Base-by-base conservation (phyloP, 2,329 filamentous ascomycete species). In the Diaporthe capsici region DNA sequence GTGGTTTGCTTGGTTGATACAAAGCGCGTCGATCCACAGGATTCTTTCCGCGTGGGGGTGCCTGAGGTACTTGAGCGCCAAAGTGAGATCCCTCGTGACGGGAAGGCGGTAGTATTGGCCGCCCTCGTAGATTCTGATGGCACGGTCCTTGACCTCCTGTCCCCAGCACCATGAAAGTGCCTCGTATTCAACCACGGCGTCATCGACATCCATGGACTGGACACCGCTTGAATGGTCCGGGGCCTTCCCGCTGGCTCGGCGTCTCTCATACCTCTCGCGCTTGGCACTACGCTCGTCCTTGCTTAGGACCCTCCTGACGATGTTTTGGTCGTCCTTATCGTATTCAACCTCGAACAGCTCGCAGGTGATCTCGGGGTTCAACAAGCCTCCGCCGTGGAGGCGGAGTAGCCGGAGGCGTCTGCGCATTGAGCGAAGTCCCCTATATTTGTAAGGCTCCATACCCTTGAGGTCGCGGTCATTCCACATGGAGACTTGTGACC, bases 11-110 rank as follows among this genome's bases (percentile, higher is more conserved):
- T 61, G 58, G 13, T 61, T 61, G n/a, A 61, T 61, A 8, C 58
- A 61, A 0, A 61, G n/a, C 51, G 77, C 80, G 77, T 85, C 84
- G 28, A 83, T 80, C 84, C 83, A 85, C 10, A 86, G 67, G 6
- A 71, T 61, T 3, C 78, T 75, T 20, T 75, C 61, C 28, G 61
- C 61, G 44, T 58, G 31, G 4, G n/a, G 22, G 6, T 47, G 28
- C 9, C 77, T 67, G 5, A 78, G 76, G 25, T 77, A 76, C 47
- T 77, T 77, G 15, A 78, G 71, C 4, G 77, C 76, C 28, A 77
- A 17, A 2, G 34, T 34, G 3, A 73, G 71, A 20, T 65, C 47
- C 7, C 63, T 55, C 6, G 58, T 42, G 37, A 42, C 58, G 2
- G 58, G 22, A 3, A 61, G 37, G 34, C 58, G 58, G 22, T 61